These are phyloP conservation scores for Hypoxylon sp. DNA, from an alignment of 2,329 filamentous ascomycete genomes.

Conservation along the genomic window DNA sequence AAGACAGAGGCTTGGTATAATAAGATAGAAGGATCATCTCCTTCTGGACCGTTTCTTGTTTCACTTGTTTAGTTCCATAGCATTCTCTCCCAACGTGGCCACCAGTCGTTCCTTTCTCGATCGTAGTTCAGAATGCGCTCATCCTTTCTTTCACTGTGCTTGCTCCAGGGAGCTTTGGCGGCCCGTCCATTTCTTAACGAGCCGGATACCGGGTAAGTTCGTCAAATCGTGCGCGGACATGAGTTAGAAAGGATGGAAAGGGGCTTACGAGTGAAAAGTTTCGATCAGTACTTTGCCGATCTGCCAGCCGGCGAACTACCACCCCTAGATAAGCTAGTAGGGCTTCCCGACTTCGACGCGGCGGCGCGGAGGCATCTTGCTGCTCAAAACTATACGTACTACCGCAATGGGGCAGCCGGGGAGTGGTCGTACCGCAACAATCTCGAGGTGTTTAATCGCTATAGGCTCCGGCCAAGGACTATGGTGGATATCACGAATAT, in stretches of 20 bases:
- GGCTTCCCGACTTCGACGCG: constrained; percentile 69
- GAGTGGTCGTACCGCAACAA: constrained; percentile 72
- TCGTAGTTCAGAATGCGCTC: constrained; percentile 48
- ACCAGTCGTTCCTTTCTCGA: constrained; percentile 4
- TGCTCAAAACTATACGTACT: constrained; percentile 67
- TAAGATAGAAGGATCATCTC: constrained; percentile 24
- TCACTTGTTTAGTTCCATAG: background rate
- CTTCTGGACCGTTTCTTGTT: background rate
- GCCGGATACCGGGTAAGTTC: constrained; percentile 59
- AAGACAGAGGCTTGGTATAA: constrained; percentile 10
- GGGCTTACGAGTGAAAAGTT: constrained; percentile 47
- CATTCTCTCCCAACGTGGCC: background rate
- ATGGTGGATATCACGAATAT: constrained; percentile 66
- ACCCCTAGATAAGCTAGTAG: constrained; percentile 61
- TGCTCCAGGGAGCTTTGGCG: constrained; percentile 57
- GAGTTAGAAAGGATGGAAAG: background rate
- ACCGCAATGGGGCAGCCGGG: constrained; percentile 68
- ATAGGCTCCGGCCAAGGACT: constrained; percentile 63
- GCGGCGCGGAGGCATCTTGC: constrained; percentile 65
- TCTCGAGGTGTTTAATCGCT: constrained; percentile 67
- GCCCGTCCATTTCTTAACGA: constrained; percentile 62
- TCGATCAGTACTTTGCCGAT: constrained; percentile 57
- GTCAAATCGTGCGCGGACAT: too few relatives aligned
- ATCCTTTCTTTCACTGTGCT: constrained; percentile 47
- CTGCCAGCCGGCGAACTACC: constrained; percentile 57